A percentile compares a stretch with the other conserved stretches of the same genome.
Evolutionary conservation across 1,139 yeast species (phyloP).

Genomic region (Nakaseomyces glabratus): DNA sequence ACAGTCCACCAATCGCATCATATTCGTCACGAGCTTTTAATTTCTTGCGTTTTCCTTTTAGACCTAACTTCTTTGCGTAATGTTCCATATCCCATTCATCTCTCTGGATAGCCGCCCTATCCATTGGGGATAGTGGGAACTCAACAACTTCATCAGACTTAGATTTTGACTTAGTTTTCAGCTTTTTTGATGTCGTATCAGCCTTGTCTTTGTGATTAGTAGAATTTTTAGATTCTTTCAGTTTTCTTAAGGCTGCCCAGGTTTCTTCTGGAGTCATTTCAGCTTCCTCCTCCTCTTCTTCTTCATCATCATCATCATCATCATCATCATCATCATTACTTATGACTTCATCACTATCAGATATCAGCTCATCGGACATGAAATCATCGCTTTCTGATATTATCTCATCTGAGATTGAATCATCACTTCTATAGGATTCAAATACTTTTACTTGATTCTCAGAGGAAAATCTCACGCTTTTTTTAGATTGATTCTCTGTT

Average conservation of each 20-base stretch:
- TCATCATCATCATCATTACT: slow-evolving; percentile 5
- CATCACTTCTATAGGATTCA: no score
- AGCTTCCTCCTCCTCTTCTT: slow-evolving; percentile 9
- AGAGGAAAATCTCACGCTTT: no score
- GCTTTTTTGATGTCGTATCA: not conserved
- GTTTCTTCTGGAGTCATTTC: slow-evolving; percentile 33
- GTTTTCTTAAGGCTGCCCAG: slow-evolving; percentile 37
- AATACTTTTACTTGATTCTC: no score
- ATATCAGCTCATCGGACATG: no score
- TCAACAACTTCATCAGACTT: slow-evolving; percentile 11
- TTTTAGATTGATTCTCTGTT: no score
- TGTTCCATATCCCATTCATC: slow-evolving; percentile 77
- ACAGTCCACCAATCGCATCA: slow-evolving; percentile 61
- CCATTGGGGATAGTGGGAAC: slow-evolving; percentile 33
- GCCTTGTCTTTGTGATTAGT: no score
- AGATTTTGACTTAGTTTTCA: slow-evolving; percentile 7
- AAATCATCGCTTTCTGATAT: no score
- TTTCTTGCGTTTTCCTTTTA: slow-evolving; percentile 46
- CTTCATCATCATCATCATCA: slow-evolving; percentile 9
- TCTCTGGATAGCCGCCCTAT: slow-evolving; percentile 40
- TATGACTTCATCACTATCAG: no score
- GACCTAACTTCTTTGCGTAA: slow-evolving; percentile 74
- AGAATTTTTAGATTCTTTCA: slow-evolving; percentile 8
- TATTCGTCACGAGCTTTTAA: slow-evolving; percentile 45
- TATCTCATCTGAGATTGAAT: no score